phyloP scores from a whole-genome alignment of 371 early-diverging fungal genomes.

The Mortierella sp. region DNA sequence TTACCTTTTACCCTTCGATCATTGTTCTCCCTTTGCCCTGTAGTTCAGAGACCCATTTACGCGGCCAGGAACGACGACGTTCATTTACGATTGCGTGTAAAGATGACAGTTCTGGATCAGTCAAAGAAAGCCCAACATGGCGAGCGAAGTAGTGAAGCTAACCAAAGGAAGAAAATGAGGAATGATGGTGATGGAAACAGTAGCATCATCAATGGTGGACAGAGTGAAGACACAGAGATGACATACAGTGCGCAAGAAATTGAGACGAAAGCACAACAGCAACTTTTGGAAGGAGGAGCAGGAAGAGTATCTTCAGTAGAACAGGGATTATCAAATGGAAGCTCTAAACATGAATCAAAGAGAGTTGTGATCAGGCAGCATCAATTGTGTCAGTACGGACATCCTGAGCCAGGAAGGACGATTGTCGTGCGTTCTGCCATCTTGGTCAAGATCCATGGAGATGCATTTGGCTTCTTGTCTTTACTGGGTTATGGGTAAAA shows the following conservation, averaged over 20 bases:
- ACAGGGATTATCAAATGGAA: conserved; percentile 1
- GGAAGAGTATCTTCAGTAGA: background rate
- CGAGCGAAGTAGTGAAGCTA: background rate
- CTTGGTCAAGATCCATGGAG: conserved; percentile 52
- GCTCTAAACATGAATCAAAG: conserved; percentile 12
- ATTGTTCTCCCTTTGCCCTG: background rate
- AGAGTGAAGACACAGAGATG: conserved; percentile 20
- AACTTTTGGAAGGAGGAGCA: background rate
- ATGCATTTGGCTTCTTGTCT: conserved; percentile 43
- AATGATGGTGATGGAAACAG: background rate
- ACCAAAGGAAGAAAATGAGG: conserved; percentile 18
- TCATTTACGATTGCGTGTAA: conserved; percentile 44
- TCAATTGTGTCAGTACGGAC: conserved; percentile 52
- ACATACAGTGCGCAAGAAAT: conserved; percentile 4
- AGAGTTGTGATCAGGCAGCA: conserved; percentile 40
- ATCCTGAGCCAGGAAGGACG: conserved; percentile 52
- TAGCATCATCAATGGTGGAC: background rate
- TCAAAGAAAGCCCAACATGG: conserved; percentile 5
- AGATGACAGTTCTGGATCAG: conserved; percentile 32
- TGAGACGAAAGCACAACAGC: background rate
- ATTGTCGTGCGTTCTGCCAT: conserved; percentile 53
- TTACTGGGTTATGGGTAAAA: conserved; percentile 51
- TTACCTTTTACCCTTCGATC: background rate
- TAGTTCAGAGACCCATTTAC: conserved; percentile 48
- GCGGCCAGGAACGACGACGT: conserved; percentile 54